These are phyloP conservation scores for Ustilago vetiveriae DNA, from an alignment of 1,284 basidiomycete species.

Conservation along the genomic window DNA sequence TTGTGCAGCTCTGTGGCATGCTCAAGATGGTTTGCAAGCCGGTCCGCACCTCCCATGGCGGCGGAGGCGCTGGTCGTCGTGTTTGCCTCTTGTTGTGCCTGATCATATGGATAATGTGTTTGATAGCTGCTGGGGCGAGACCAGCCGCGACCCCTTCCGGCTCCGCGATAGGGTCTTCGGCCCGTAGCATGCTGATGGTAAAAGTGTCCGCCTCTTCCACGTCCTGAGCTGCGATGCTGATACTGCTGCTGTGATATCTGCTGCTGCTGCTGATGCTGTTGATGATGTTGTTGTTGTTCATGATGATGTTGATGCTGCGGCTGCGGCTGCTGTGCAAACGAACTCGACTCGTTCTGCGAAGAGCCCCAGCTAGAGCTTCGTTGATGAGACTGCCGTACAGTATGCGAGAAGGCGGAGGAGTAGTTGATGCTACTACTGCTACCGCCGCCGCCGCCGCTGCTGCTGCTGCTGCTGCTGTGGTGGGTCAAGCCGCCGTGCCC, in stretches of 20 bases:
- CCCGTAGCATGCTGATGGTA: neutral
- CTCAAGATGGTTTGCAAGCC: too few species aligned
- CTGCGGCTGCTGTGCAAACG: too few species aligned
- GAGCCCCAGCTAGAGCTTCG: neutral
- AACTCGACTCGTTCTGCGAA: neutral
- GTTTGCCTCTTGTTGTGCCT: neutral
- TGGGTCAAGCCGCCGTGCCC: too few species aligned
- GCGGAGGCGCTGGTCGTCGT: too few species aligned
- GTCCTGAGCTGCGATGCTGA: slow-evolving; percentile 1
- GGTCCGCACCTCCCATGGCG: too few species aligned
- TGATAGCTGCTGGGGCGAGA: slow-evolving; percentile 1
- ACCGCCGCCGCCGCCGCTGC: too few species aligned
- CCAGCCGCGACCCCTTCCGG: neutral
- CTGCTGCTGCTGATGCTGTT: too few species aligned
- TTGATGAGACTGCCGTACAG: neutral
- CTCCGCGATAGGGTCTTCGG: neutral
- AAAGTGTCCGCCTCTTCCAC: neutral
- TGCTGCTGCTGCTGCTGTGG: too few species aligned
- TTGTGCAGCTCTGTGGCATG: too few species aligned
- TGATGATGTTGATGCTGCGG: too few species aligned
- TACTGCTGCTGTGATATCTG: neutral
- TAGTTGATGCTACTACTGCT: neutral
- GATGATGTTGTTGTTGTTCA: too few species aligned
- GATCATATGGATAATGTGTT: neutral
- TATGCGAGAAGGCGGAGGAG: neutral